Evolutionary conservation across 2,329 filamentous ascomycete species (phyloP), one percentile per base, ranked within the genome.

Genomic region (Sodiomyces alkalinus): DNA sequence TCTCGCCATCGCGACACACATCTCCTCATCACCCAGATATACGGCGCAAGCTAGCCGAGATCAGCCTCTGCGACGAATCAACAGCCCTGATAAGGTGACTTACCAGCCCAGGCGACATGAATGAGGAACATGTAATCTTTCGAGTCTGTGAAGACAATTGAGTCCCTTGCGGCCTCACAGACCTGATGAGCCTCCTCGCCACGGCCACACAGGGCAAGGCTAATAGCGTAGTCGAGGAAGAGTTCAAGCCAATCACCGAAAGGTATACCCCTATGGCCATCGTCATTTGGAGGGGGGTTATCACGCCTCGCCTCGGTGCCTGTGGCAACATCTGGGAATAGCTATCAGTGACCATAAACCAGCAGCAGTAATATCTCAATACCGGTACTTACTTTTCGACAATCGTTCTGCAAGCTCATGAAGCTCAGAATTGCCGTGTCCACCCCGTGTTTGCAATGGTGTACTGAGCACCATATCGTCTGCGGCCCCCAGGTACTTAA

Each of bases 231-330:
- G 43, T 90, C 80, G 19, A 92, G 66, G 46, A 98, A 93, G 1
- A 93, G 64, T 40, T 92, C 80, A 3, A 94, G 66, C 90, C 90
- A 98, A 26, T 74, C 67, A 33, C 75, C 63, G 45, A 96, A 93
- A 0, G 74, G 60, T 26, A 96, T 80, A 6, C 79, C 80, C 39
- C 82, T 76, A 45, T 83, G 86, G 33, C 47, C 36, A 22, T 38
- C 36, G 29, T 60, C 58, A 13, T 58, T 53, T 25, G 53, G 46
- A 5, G 48, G 42, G 21, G 44, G 36, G 17, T 40, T 45, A 12
- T 42, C 38, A 10, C 32, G 23, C 19, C 4, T 38, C 36, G 3
- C 34, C 36, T 4, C 27, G 19, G 3, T 34, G 27, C 8, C n/a
- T n/a, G 51, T 49, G 16, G 46, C 48, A 20, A 54, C 41, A 20